Evolutionary conservation across 2,329 filamentous ascomycete genomes (phyloP), one percentile per base, ranked within the genome.

Genomic region (Trichoderma breve): DNA sequence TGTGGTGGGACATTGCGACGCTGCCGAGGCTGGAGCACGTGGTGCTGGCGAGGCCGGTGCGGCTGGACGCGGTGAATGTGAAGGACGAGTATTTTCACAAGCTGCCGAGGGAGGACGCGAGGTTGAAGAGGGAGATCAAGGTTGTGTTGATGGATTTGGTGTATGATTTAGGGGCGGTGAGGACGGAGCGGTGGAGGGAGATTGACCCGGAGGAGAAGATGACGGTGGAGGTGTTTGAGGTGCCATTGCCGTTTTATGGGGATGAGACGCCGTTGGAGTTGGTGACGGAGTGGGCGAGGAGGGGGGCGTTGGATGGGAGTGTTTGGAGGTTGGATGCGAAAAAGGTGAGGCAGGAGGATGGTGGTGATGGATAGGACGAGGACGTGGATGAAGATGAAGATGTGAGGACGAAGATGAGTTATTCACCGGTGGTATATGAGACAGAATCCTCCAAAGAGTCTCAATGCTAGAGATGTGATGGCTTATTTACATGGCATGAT

Each of bases 51-150:
- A 78, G 80, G 47, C 77, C 83, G 21, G 77, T 80, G 61, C 75
- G 76, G 5, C 70, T 84, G 21, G 75, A 76, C 11, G 68, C 61
- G 47, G 75, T 75, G 62, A 83, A 82, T 73, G 78, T 82, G 77
- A 85, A 85, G 76, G 77, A 80, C 2, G 79, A 82, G 74, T 84
- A 83, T 74, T 83, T 82, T 66, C 78, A 79, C 71, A 80, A 76
- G 64, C 74, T 79, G 62, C 79, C 76, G 71, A 76, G 74, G 57
- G 77, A 77, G 26, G 77, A 77, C 62, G 72, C 70, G 62, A 76
- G 76, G 60, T 75, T 80, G 69, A 72, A 75, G 58, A 55, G 78
- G 60, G 72, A 77, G 30, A 77, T 79, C 57, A 78, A 75, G 73
- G 74, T 83, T 26, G 74, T 80, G 73, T 74, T 83, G 51, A 74